Base-by-base conservation (phyloP, 2,329 filamentous ascomycete genomes). In the Botrytis medusae region DNA sequence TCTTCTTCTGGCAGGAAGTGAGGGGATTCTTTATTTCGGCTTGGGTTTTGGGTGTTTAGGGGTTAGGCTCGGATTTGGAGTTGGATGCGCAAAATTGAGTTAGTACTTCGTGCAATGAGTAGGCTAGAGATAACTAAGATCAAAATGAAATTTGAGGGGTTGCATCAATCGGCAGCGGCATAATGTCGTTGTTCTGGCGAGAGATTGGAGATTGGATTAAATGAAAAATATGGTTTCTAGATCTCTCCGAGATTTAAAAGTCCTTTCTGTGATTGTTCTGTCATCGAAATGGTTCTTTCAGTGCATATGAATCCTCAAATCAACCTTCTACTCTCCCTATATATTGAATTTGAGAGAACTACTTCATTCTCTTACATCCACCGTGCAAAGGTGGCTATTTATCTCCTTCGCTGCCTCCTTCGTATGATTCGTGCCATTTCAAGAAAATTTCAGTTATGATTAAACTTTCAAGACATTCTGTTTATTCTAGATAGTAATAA, bases 221-320 rank as follows among this genome's bases (percentile, higher is more conserved):
- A 57, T 57, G n/a, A 29, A 18, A 18, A 4, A 1, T 18, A 4
- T 29, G 51, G 12, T 10, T 29, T 2, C 12, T 3, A 18, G n/a
- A 18, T 9, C 16, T 0, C 2, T 29, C 1, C n/a, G 29, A 18
- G n/a, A 32, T 8, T 9, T 32, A 2, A 18, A 18, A 29, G 3
- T 18, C 1, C 3, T 1, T 18, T 9, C 51, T 54, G 14, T 8
- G 48, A 51, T 2, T 8, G 2, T 14, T 54, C 5, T 54, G 5
- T 29, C 1, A 25, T 16, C 2, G 25, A 29, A 8, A 25, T 29
- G 29, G 6, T 18, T 54, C n/a, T 29, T 42, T 9, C 6, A 18
- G 18, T 54, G 2, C 2, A 54, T 57, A 18, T 4, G 29, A 1
- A 57, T 29, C 14, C 25, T 32, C 16, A 29, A 57, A 18, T 3